Percentiles rank a stretch among this genome's conserved stretches.
Conservation (phyloP, 768 basidiomycete genomes). For the Leucosporidium scottii region DNA sequence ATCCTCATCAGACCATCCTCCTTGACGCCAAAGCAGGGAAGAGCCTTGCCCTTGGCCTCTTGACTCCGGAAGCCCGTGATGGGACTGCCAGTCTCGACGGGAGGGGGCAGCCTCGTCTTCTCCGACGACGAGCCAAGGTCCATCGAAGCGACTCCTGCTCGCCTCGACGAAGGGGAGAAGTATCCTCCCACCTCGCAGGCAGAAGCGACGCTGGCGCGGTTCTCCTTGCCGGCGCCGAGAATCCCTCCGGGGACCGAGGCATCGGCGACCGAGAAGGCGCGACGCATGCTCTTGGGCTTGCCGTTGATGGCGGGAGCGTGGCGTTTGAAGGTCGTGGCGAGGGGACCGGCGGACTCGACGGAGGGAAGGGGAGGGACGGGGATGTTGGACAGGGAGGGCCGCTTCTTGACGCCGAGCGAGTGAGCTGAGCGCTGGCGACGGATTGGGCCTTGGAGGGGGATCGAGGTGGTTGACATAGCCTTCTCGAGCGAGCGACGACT, state of each 20-base stretch:
- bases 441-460: neutral
- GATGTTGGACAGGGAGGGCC: constrained; percentile 6
- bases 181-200: neutral
- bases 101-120: neutral
- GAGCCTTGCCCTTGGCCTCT: constrained; percentile 82
- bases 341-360: neutral
- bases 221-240: neutral
- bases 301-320: constrained; percentile 28
- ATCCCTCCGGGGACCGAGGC: neutral
- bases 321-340: constrained; percentile 15
- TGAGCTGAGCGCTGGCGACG: neutral
- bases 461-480: constrained; percentile 6
- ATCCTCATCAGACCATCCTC: constrained; percentile 96
- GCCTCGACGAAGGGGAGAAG: neutral
- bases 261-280: constrained; percentile 30
- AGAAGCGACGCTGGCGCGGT: constrained; percentile 2
- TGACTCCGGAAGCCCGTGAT: constrained; percentile 85
- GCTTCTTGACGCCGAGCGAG: constrained; percentile 19
- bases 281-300: constrained; percentile 19
- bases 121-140: neutral
- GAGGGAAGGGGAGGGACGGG: neutral
- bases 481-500: constrained; percentile 14
- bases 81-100: constrained; percentile 46
- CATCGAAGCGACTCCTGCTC: neutral
- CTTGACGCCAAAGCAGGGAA: constrained; percentile 86